Percentiles rank a stretch among this genome's conserved stretches.
These are phyloP conservation scores for Globisporangium parvum DNA, from an alignment of 352 stramenopile species.

Conservation along the genomic window DNA sequence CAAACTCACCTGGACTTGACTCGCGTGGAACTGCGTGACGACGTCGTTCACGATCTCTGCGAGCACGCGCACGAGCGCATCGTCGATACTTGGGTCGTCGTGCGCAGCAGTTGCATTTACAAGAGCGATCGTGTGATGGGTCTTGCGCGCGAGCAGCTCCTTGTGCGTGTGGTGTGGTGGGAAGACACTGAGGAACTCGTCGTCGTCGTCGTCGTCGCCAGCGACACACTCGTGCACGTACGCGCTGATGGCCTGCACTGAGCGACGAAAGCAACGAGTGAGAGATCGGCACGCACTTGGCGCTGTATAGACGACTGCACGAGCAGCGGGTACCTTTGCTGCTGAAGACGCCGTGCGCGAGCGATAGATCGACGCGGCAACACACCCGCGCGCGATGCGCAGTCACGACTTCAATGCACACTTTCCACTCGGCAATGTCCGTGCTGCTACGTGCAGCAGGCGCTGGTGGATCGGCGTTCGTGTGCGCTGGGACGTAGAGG, in stretches of 20 bases:
- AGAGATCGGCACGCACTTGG: background rate
- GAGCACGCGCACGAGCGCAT: background rate
- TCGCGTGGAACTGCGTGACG: conserved; percentile 4
- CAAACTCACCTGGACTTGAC: conserved; percentile 8
- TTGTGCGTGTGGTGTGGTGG: too few relatives aligned
- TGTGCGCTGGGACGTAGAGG: background rate
- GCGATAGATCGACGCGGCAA: conserved; percentile 7
- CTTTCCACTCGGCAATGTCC: background rate
- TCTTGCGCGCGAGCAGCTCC: background rate
- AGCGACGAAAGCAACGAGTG: background rate
- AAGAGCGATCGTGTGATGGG: background rate
- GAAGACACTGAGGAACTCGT: background rate
- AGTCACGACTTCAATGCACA: conserved; percentile 9
- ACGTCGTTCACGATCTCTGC: conserved; percentile 1
- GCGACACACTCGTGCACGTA: conserved; percentile 21
- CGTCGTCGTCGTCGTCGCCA: conserved; percentile 4
- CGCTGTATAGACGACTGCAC: background rate
- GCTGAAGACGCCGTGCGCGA: background rate
- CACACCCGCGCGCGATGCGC: conserved; percentile 4
- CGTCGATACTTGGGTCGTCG: background rate
- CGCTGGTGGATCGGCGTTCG: background rate
- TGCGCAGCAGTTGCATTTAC: conserved; percentile 2
- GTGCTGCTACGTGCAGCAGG: too few relatives aligned
- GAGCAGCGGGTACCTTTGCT: conserved; percentile 6
- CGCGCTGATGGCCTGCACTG: conserved; percentile 23